phyloP scores from a whole-genome alignment of 208 protist species.

The Plasmodiophora brassicae region DNA sequence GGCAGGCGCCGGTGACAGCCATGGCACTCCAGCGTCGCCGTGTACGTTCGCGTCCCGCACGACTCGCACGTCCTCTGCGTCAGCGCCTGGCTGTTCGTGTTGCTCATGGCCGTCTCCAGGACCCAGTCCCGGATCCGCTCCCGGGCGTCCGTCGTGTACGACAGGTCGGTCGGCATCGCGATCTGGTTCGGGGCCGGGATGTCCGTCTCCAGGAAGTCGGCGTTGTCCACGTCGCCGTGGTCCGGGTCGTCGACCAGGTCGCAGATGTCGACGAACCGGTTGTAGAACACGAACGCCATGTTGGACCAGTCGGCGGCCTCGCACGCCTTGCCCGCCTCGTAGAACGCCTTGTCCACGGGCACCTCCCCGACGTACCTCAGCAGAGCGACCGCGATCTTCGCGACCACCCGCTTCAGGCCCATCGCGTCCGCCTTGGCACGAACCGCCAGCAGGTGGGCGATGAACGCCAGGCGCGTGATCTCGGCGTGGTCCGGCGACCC shows the following conservation, averaged over 20 bases:
- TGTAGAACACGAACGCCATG: conserved; percentile 87
- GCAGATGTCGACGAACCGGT: conserved; percentile 84
- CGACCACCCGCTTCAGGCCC: neutral
- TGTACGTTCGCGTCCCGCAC: conserved; percentile 27
- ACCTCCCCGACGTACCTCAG: conserved; percentile 75
- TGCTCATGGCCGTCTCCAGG: conserved; percentile 38
- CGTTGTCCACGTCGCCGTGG: neutral
- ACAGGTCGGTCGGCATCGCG: neutral
- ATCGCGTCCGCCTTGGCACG: neutral
- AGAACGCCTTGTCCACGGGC: conserved; percentile 87
- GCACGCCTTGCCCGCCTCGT: conserved; percentile 67
- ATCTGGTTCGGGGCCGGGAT: neutral
- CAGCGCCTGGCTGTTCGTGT: conserved; percentile 3
- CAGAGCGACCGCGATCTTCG: conserved; percentile 63
- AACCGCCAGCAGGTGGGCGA: conserved; percentile 13
- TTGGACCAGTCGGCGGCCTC: conserved; percentile 44
- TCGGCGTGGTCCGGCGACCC: neutral
- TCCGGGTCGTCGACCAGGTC: conserved; percentile 30
- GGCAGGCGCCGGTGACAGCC: neutral
- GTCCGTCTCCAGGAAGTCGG: conserved; percentile 3
- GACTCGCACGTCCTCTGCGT: neutral
- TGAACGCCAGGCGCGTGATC: conserved; percentile 36
- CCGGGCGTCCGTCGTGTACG: neutral
- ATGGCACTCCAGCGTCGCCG: conserved; percentile 23
- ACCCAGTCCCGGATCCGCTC: conserved; percentile 29